Conservation (phyloP, 2,329 filamentous ascomycete species). For the Pleurostoma richardsiae region DNA sequence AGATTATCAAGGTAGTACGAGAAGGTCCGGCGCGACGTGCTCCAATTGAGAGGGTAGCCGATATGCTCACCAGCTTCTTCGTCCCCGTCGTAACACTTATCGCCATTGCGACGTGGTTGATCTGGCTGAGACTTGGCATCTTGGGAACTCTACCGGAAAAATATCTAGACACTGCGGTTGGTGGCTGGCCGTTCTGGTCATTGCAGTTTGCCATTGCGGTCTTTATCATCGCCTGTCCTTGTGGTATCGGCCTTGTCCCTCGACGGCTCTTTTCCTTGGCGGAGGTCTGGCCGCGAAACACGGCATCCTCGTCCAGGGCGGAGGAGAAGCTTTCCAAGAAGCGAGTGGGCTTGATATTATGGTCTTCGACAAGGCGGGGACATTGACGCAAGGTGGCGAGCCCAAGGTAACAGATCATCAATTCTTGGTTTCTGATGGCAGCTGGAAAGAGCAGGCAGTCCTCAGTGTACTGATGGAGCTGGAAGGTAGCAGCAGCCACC, state of each 20-base stretch:
- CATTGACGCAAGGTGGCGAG: constrained; percentile 63
- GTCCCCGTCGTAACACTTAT: constrained; percentile 37
- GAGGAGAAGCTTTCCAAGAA: constrained; percentile 80
- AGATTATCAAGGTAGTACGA: constrained; percentile 41
- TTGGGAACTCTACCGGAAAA: constrained; percentile 29
- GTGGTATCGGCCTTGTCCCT: constrained; percentile 74
- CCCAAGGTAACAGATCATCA: constrained; percentile 49
- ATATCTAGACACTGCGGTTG: constrained; percentile 30
- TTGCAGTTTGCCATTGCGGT: constrained; percentile 71
- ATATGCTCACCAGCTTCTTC: constrained; percentile 38
- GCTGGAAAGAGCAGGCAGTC: constrained; percentile 1
- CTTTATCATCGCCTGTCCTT: constrained; percentile 81
- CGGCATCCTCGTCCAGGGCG: constrained; percentile 77
- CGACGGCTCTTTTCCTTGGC: constrained; percentile 79
- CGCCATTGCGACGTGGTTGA: constrained; percentile 36
- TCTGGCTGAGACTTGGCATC: constrained; percentile 36
- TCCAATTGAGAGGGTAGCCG: constrained; percentile 40
- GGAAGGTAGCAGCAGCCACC: constrained; percentile 56
- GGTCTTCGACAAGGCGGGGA: constrained; percentile 86
- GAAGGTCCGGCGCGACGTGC: constrained; percentile 41
- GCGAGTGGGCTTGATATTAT: constrained; percentile 72
- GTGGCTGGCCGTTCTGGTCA: constrained; percentile 43
- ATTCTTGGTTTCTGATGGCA: constrained; percentile 23
- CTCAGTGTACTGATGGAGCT: constrained; percentile 32
- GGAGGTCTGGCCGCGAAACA: constrained; percentile 75